These are phyloP conservation scores for Bruguiera parviflora DNA, from an alignment of 345 rosid species.

Conservation along the genomic window DNA sequence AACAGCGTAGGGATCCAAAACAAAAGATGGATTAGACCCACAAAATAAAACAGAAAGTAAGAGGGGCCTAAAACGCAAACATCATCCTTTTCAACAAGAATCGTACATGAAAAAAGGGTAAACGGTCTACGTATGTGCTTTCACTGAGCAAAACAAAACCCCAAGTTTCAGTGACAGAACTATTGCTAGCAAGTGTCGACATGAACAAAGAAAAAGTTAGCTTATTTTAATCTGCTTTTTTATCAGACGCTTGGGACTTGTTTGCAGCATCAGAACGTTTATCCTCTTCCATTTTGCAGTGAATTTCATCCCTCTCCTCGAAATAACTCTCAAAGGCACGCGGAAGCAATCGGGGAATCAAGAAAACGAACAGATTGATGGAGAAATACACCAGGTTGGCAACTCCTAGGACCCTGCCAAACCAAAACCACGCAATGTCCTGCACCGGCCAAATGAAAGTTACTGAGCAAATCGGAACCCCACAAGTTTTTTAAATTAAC, in stretches of 20 bases:
- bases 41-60: too few species aligned
- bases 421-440: constrained; percentile 74
- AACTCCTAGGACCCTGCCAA: constrained; percentile 60
- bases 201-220: neutral
- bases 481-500: neutral
- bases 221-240: constrained; percentile 45
- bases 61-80: too few species aligned
- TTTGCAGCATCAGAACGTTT: constrained; percentile 30
- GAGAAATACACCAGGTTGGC: constrained; percentile 65
- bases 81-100: too few species aligned
- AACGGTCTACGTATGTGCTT: too few species aligned
- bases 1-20: too few species aligned
- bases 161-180: too few species aligned
- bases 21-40: too few species aligned
- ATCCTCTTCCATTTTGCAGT: constrained; percentile 55
- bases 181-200: too few species aligned
- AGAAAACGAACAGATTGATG: constrained; percentile 60
- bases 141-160: too few species aligned
- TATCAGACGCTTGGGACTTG: constrained; percentile 29
- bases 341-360: constrained; percentile 81
- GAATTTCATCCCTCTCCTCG: constrained; percentile 49
- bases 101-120: too few species aligned
- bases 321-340: constrained; percentile 73
- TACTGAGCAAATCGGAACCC: neutral
- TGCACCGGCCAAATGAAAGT: constrained; percentile 10